Conservation (phyloP, 2,329 filamentous ascomycete species). For the Colletotrichum musicola region DNA sequence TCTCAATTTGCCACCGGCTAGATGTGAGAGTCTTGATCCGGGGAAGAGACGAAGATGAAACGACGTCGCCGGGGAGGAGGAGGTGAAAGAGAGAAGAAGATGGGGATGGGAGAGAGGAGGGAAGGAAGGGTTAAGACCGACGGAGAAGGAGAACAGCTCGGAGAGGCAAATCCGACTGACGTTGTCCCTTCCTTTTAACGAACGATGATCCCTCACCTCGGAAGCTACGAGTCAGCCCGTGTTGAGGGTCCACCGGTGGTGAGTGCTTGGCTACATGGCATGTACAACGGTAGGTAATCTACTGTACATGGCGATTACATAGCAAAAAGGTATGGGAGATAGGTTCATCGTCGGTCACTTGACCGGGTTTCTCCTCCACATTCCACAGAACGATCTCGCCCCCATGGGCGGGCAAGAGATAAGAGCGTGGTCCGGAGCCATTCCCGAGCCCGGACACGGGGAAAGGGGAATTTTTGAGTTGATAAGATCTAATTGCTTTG, state of each 20-base stretch:
- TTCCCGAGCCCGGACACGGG: constrained; percentile 8
- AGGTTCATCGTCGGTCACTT: constrained; percentile 11
- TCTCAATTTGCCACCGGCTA: background rate
- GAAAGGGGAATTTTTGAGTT: constrained; percentile 5
- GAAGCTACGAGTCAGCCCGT: constrained; percentile 28
- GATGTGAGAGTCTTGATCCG: background rate
- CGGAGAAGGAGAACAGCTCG: constrained; percentile 11
- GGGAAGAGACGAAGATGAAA: background rate
- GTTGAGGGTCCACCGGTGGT: constrained; percentile 21
- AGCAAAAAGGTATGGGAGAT: no score
- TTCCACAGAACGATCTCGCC: constrained; percentile 33
- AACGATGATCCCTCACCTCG: background rate
- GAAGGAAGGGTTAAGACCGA: background rate
- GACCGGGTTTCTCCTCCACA: constrained; percentile 27
- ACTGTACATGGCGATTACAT: no score
- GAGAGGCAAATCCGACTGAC: constrained; percentile 24
- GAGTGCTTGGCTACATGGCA: no score
- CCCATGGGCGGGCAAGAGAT: constrained; percentile 34
- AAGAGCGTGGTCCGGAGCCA: constrained; percentile 19
- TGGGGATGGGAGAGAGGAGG: background rate
- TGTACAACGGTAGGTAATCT: background rate
- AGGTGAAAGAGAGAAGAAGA: background rate
- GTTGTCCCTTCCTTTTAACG: constrained; percentile 27
- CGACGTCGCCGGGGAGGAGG: background rate
- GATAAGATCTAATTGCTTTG: constrained; percentile 37